A percentile compares a stretch with the other conserved stretches of the same genome.
Conservation (phyloP, 768 basidiomycete genomes). For the Phlebiopsis flavidoalba region DNA sequence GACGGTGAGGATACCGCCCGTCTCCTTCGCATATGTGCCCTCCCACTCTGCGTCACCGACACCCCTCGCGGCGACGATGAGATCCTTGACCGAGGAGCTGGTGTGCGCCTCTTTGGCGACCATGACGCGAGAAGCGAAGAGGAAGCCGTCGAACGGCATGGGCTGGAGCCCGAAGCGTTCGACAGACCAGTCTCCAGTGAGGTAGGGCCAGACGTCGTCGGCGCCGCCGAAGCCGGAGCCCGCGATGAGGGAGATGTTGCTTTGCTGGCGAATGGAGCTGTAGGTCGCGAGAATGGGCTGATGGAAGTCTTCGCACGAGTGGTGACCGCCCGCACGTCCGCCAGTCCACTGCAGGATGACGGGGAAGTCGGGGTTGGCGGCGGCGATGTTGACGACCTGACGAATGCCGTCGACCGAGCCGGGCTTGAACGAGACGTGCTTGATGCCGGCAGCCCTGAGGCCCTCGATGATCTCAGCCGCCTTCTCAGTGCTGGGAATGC, state of each 20-base stretch:
- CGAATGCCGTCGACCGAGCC: conserved; percentile 97
- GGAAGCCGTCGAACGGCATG: conserved; percentile 98
- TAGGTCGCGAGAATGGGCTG: conserved; percentile 93
- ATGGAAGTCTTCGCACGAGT: conserved; percentile 98
- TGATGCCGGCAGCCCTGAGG: conserved; percentile 79
- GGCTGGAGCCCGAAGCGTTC: conserved; percentile 77
- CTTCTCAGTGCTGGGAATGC: conserved; percentile 95
- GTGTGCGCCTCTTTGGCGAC: conserved; percentile 99
- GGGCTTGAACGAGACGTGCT: conserved; percentile 97
- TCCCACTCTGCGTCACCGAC: conserved; percentile 91
- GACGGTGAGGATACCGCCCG: conserved; percentile 94
- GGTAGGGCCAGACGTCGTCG: conserved; percentile 94
- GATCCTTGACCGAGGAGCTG: conserved; percentile 88
- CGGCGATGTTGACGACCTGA: conserved; percentile 94
- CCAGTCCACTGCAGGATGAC: conserved; percentile 99
- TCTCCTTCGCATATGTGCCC: conserved; percentile 89
- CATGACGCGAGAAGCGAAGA: conserved; percentile 97
- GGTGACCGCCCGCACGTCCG: conserved; percentile 97
- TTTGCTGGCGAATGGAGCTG: conserved; percentile 79
- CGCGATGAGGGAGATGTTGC: conserved; percentile 85
- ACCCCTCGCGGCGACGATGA: conserved; percentile 93
- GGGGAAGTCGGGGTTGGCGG: conserved; percentile 91
- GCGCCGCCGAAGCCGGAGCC: conserved; percentile 96
- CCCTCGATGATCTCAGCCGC: conserved; percentile 93
- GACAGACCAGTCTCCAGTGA: conserved; percentile 93